Evolutionary conservation across 176 grass and related monocot species (phyloP), one percentile per base, ranked within the genome.

Genomic region (Musa itinerans): DNA sequence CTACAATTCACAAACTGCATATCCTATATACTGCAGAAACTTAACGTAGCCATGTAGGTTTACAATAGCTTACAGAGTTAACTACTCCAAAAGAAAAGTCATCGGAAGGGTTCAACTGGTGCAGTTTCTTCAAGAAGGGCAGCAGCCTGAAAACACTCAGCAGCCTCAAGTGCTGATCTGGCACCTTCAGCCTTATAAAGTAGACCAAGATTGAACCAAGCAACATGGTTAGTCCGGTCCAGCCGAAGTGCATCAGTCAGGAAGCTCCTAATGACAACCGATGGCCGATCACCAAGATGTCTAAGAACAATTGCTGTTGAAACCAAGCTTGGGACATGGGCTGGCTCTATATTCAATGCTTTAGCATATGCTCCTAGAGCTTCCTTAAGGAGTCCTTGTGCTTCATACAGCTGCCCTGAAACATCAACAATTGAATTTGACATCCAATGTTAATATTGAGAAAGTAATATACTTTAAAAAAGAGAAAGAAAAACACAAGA

Each of bases 41-140:
- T 7, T 79, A 52, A 83, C 70, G 78, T 20, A 70, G 78, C 69
- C 65, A 4, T 59, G 82, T 65, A 72, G 63, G 23, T 77, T 74
- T 81, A 83, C 78, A 71, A 68, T 61, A 81, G 66, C 78, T 89
- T 83, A 89, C 87, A 87, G 57, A 48, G 65, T 83, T 72, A 79
- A 78, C 74, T 81, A 68, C 26, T 55, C 22, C 62, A 12, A 78
- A 71, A 76, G 83, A 55, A 86, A 62, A 79, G 76, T 95, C 91
- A 99, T 89, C 86, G 89, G 85, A 99, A 99, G 70, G 96, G 91
- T 74, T 99, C 96, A 77, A 92, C 83, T 74, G 96, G 91, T 84
- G 91, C 74, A 70, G 96, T 99, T 82, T 92, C 96, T 88, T 92
- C 91, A 83, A 99, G 96, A 83, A 92, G 54, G 53, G 81, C 82